Percentiles rank a stretch among this genome's conserved stretches.
Evolutionary conservation across 805 yeast genomes (phyloP).

Genomic region (Saccharomycopsis sp.): DNA sequence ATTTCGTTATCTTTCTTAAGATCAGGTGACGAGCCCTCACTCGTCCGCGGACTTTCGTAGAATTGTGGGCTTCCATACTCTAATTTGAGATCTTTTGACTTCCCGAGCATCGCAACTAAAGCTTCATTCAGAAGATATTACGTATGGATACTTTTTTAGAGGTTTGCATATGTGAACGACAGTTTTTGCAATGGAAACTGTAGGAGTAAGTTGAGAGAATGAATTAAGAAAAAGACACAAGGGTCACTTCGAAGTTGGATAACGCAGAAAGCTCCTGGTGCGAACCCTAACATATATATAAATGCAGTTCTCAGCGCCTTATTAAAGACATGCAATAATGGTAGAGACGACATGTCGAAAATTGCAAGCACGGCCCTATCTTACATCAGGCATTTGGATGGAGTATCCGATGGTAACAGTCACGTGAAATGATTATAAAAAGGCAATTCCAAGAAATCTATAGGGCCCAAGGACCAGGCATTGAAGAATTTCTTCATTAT

Average conservation of each 20-base stretch:
- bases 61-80: constrained; percentile 2
- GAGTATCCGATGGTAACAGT: neutral
- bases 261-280: neutral
- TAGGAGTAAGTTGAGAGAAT: neutral
- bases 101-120: neutral
- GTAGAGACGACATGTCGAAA: neutral
- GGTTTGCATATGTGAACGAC: too few relatives aligned
- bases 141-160: too few relatives aligned
- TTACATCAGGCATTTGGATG: neutral
- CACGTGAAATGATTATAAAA: neutral
- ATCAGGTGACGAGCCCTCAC: neutral
- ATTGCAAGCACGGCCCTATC: neutral
- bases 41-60: neutral
- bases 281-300: neutral
- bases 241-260: neutral
- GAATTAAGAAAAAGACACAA: neutral
- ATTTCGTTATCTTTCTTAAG: neutral
- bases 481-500: neutral
- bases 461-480: neutral
- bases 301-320: neutral
- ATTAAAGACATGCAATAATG: neutral
- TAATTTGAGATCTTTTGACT: neutral
- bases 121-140: too few relatives aligned
- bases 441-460: neutral
- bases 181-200: too few relatives aligned